These are phyloP conservation scores for Eucalyptus sp. DNA, from an alignment of 345 rosid species.

Conservation along the genomic window DNA sequence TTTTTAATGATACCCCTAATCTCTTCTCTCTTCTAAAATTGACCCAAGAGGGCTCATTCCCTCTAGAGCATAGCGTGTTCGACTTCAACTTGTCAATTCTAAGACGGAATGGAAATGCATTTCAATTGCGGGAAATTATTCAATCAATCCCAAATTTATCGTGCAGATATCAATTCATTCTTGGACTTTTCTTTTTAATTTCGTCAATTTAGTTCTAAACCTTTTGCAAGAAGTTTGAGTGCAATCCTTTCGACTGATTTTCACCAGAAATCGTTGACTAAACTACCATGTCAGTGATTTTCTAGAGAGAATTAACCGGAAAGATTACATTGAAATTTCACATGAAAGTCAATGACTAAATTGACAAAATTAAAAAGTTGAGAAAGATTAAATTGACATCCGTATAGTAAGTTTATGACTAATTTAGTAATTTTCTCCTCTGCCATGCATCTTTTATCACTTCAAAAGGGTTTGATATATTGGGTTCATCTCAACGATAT, in stretches of 20 bases:
- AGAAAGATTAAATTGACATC: fast-evolving
- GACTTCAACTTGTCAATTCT: neutral
- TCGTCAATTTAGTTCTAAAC: fast-evolving
- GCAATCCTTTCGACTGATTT: fast-evolving
- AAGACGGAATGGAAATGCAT: neutral
- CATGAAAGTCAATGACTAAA: neutral
- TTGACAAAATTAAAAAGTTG: neutral
- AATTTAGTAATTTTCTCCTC: neutral
- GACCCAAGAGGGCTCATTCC: neutral
- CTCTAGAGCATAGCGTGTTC: neutral
- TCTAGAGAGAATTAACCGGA: fast-evolving
- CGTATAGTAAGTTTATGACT: fast-evolving
- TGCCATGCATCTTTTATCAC: neutral
- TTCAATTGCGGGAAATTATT: neutral
- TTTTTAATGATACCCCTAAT: neutral
- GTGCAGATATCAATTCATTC: fast-evolving
- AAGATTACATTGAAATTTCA: neutral
- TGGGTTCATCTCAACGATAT: neutral
- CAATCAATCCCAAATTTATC: neutral
- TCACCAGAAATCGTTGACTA: fast-evolving
- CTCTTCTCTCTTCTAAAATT: neutral
- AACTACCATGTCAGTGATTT: fast-evolving
- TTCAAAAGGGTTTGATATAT: neutral
- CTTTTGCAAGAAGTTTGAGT: neutral
- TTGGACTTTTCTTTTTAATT: neutral